phyloP scores from a whole-genome alignment of 2,329 filamentous ascomycete species.

The Talaromyces funiculosus region DNA sequence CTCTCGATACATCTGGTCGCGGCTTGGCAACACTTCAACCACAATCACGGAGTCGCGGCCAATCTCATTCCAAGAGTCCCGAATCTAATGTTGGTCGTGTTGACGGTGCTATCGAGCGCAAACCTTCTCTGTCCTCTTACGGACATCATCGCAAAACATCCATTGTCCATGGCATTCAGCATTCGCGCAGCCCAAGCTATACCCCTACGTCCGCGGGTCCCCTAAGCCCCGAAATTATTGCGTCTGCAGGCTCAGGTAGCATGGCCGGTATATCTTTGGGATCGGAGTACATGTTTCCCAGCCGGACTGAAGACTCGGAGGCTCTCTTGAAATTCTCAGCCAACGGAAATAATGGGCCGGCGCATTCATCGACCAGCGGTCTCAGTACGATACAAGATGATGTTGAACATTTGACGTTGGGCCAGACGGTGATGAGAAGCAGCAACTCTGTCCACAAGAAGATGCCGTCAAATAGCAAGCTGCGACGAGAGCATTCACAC shows the following conservation, averaged over 20 bases:
- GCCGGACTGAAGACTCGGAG: conserved; percentile 31
- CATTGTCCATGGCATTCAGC: conserved; percentile 91
- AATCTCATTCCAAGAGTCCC: conserved; percentile 40
- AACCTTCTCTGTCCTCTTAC: conserved; percentile 52
- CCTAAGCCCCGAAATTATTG: conserved; percentile 79
- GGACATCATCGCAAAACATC: conserved; percentile 94
- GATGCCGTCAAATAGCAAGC: conserved; percentile 57
- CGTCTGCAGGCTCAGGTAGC: conserved; percentile 51
- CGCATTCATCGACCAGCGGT: conserved; percentile 23
- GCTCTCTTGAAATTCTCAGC: conserved; percentile 23
- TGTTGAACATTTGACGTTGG: conserved; percentile 19
- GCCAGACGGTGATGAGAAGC: conserved; percentile 18
- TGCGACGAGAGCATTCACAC: conserved; percentile 65
- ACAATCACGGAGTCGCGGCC: conserved; percentile 31
- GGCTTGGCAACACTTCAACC: conserved; percentile 32
- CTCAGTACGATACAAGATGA: conserved; percentile 36
- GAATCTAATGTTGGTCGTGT: conserved; percentile 33
- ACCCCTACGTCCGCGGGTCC: conserved; percentile 64
- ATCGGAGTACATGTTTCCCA: conserved; percentile 15
- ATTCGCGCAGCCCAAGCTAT: conserved; percentile 79
- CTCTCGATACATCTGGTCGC: conserved; percentile 30
- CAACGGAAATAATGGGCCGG: conserved; percentile 39
- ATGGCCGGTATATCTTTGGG: conserved; percentile 40
- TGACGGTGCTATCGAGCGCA: conserved; percentile 33
- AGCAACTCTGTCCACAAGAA: conserved; percentile 29